phyloP scores from a whole-genome alignment of 1,284 basidiomycete species.

The Phlebopus sp. region DNA sequence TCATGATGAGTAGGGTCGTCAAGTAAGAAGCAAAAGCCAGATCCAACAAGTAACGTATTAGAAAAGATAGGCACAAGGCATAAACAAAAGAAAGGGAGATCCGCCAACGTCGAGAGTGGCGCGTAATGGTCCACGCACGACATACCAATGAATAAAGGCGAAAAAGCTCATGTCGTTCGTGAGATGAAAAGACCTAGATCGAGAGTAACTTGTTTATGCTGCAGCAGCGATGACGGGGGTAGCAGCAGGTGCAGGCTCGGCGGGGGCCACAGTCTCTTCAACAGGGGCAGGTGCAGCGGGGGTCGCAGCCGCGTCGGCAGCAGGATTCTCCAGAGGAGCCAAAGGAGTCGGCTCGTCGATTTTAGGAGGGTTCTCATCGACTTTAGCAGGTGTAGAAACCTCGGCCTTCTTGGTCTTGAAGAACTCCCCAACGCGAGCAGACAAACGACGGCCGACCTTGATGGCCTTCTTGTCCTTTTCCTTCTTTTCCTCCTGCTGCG shows the following conservation, averaged over 20 bases:
- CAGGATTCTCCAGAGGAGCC: slow-evolving; percentile 74
- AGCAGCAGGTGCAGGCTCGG: slow-evolving; percentile 37
- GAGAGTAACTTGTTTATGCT: slow-evolving; percentile 44
- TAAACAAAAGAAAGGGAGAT: slow-evolving; percentile 33
- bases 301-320: slow-evolving; percentile 35
- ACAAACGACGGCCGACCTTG: slow-evolving; percentile 75
- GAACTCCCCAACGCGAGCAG: slow-evolving; percentile 71
- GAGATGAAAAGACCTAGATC: slow-evolving; percentile 25
- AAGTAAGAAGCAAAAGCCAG: slow-evolving; percentile 48
- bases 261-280: slow-evolving; percentile 28
- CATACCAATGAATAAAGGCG: slow-evolving; percentile 38
- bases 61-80: slow-evolving; percentile 29
- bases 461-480: slow-evolving; percentile 43
- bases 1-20: slow-evolving; percentile 47
- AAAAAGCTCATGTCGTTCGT: slow-evolving; percentile 55
- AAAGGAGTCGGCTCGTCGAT: slow-evolving; percentile 73
- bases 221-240: slow-evolving; percentile 57
- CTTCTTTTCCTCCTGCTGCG: slow-evolving; percentile 46
- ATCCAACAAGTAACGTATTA: slow-evolving; percentile 63
- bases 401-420: slow-evolving; percentile 79
- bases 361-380: slow-evolving; percentile 79
- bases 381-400: slow-evolving; percentile 71
- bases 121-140: slow-evolving; percentile 30
- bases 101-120: slow-evolving; percentile 36
- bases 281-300: slow-evolving; percentile 32